Base-by-base conservation (phyloP, 1,139 yeast genomes). In the Geotrichum macrosporum region DNA sequence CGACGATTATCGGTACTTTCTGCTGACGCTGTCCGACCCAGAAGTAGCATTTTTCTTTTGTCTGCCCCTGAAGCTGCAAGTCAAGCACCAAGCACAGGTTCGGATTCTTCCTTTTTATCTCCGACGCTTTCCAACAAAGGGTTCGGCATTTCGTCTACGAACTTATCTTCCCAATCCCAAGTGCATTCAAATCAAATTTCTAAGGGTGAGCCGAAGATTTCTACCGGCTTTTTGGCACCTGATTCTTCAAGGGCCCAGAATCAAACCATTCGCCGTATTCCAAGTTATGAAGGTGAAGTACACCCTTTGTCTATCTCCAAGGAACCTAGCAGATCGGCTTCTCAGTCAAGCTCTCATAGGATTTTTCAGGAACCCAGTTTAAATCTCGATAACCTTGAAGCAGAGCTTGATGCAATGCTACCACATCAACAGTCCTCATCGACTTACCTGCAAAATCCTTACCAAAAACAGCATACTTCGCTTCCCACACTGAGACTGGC, bases 371-470 rank as follows among this genome's bases (percentile, higher is more conserved):
- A 31, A 22, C 29, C n/a, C 20, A 19, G 13, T 8, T 18, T n/a
- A 4, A 31, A 19, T 27, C 47, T 45, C 5, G 12, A 15, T n/a
- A 41, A 45, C 5, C 30, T 45, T 19, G 41, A 45, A 29, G 44
- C 38, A 5, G 48, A 39, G 21, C 21, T 45, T 5, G 48, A 39
- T 13, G n/a, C 36, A n/a, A 39, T 45, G 41, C 13, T 40, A 13
- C 33, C 30, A 12, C 47, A 34, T 19, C 21, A 33, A 4, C 21
- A 29, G 19, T 18, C 29, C 19, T 27, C 24, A 10, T 21, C 21
- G 10, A 16, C 15, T 8, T 29, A 21, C 19, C 16, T 19, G 21
- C 30, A 16, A n/a, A 33, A 37, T n/a, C 30, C 20, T 3, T 35
- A 40, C 29, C 43, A 15, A 13, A 9, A 21, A 15, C 38, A 26